Evolutionary conservation across 768 basidiomycete genomes (phyloP).

Genomic region (Hypsizygus marmoreus): DNA sequence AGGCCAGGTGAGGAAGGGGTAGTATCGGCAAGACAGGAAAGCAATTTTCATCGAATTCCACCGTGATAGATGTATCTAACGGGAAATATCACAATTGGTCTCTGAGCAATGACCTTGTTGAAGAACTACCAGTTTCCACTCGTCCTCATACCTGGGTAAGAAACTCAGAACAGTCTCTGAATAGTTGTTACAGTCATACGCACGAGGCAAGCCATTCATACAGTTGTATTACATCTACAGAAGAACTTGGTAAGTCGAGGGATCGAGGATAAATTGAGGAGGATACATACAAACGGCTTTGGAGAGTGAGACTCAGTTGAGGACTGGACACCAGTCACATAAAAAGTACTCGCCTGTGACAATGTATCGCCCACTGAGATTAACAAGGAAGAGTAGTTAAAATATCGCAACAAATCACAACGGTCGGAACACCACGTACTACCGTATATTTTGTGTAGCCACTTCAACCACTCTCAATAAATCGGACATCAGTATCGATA

Average conservation of each 20-base stretch:
- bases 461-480: neutral
- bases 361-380: neutral
- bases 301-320: neutral
- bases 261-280: neutral
- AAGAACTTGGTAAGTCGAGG: neutral
- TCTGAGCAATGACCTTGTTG: neutral
- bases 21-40: conserved; percentile 27
- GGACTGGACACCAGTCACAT: neutral
- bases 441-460: neutral
- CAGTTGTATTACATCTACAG: conserved; percentile 21
- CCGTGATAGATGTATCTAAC: conserved; percentile 22
- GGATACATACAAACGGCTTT: conserved; percentile 5
- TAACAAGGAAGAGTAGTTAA: neutral
- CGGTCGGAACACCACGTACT: neutral
- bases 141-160: conserved; percentile 23
- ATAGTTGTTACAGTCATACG: neutral
- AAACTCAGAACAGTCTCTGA: neutral
- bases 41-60: conserved; percentile 24
- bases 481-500: too few species aligned
- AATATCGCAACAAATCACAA: too few species aligned
- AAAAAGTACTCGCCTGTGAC: neutral
- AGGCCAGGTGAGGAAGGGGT: conserved; percentile 25
- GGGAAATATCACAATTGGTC: neutral
- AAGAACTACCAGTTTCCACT: conserved; percentile 20
- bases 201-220: conserved; percentile 28